These are phyloP conservation scores for Mortierella sp. DNA, from an alignment of 371 early-diverging fungal species.

Conservation along the genomic window DNA sequence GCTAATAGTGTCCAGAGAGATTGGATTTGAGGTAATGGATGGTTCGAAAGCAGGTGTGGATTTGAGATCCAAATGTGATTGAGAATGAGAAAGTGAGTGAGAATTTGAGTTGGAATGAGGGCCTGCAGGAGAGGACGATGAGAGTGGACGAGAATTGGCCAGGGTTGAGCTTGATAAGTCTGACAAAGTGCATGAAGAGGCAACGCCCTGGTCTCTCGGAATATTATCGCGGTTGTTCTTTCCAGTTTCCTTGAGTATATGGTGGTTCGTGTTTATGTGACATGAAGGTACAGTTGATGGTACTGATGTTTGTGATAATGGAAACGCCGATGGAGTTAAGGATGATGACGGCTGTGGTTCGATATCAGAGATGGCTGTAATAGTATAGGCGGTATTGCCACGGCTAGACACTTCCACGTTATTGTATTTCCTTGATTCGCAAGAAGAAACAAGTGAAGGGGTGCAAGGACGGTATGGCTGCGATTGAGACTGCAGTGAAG, in stretches of 20 bases:
- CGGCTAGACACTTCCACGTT: not conserved
- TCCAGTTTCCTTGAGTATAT: too few species aligned
- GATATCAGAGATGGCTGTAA: not conserved
- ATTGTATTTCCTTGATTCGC: too few species aligned
- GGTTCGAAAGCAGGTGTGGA: not conserved
- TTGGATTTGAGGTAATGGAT: not conserved
- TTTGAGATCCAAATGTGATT: not conserved
- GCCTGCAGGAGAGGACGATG: constrained; percentile 5
- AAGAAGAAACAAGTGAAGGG: too few species aligned
- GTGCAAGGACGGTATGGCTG: too few species aligned
- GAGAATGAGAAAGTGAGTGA: constrained; percentile 3
- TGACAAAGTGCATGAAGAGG: not conserved
- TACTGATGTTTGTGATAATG: not conserved
- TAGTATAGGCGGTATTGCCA: not conserved
- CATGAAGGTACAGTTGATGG: not conserved
- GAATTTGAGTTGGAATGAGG: not conserved
- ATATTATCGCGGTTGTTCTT: not conserved
- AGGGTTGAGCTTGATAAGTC: not conserved
- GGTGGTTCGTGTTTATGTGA: too few species aligned
- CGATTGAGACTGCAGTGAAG: not conserved
- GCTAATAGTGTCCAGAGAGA: not conserved
- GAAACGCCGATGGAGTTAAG: not conserved
- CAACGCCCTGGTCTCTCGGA: not conserved
- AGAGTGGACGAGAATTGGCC: not conserved
- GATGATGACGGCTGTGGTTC: not conserved